Conservation (phyloP, 2,329 filamentous ascomycete genomes). For the Sarocladiaceae sp. region DNA sequence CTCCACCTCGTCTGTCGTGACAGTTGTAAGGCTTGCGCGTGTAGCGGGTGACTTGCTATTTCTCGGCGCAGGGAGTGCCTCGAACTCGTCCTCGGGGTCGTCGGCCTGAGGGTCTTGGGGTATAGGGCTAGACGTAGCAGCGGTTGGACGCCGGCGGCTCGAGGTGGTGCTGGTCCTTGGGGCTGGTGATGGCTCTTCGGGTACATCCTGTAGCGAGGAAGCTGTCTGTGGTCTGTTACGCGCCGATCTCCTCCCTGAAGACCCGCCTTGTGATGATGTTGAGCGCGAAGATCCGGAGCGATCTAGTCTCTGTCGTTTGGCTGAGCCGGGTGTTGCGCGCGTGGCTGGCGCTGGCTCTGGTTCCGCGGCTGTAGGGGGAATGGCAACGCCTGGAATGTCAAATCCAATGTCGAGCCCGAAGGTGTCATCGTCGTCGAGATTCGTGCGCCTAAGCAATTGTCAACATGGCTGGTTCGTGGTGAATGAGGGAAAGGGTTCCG, state of each 20-base stretch:
- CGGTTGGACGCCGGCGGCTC: background rate
- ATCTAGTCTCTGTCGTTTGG: slow-evolving; percentile 36
- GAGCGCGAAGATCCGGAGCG: slow-evolving; percentile 6
- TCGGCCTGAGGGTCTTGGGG: background rate
- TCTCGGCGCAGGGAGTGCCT: no score
- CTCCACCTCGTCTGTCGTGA: slow-evolving; percentile 19
- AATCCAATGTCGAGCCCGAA: slow-evolving; percentile 49
- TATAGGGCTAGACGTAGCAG: background rate
- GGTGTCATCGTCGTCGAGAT: slow-evolving; percentile 50
- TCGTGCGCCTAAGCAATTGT: slow-evolving; percentile 37
- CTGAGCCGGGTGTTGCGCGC: slow-evolving; percentile 35
- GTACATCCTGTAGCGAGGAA: background rate
- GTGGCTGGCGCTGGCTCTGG: slow-evolving; percentile 20
- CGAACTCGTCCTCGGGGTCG: background rate
- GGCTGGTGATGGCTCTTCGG: background rate
- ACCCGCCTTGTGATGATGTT: background rate
- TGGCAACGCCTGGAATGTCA: slow-evolving; percentile 17
- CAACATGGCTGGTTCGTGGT: no score
- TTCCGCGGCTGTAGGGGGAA: slow-evolving; percentile 14
- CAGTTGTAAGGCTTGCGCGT: no score
- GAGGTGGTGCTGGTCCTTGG: background rate
- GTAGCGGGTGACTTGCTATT: no score
- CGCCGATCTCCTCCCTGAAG: background rate
- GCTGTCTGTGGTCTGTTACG: background rate
- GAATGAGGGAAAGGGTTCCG: no score